Percentiles rank a stretch among this genome's conserved stretches.
Conservation (phyloP, 176 grass and related monocot species). For the Canna indica region DNA sequence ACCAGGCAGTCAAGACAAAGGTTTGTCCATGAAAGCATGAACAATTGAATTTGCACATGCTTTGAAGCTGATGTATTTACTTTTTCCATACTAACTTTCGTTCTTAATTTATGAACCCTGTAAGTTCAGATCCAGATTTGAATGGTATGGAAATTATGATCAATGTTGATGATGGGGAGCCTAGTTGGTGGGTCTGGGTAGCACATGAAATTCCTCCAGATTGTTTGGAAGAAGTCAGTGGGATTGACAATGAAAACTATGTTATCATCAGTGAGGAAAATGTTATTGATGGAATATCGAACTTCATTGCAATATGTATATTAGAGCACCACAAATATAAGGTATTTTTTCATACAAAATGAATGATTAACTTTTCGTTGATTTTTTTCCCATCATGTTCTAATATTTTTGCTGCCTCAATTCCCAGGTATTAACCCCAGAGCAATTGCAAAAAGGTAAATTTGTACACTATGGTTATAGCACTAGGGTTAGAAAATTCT, state of each 20-base stretch:
- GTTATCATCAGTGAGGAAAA: slow-evolving; percentile 77
- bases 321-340: slow-evolving; percentile 84
- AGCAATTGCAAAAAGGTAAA: slow-evolving; percentile 66
- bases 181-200: slow-evolving; percentile 79
- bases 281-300: slow-evolving; percentile 72
- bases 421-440: slow-evolving; percentile 48
- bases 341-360: slow-evolving; percentile 30
- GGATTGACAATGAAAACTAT: slow-evolving; percentile 88
- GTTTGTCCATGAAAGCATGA: slow-evolving; percentile 22
- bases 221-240: slow-evolving; percentile 78
- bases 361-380: neutral
- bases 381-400: slow-evolving; percentile 12
- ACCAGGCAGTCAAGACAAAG: slow-evolving; percentile 31
- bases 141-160: slow-evolving; percentile 43
- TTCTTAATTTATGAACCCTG: neutral
- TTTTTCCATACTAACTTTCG: neutral
- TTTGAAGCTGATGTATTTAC: neutral
- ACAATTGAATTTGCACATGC: neutral
- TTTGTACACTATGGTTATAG: neutral
- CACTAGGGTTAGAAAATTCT: neutral
- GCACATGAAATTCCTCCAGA: slow-evolving; percentile 35
- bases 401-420: slow-evolving; percentile 41
- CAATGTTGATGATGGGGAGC: slow-evolving; percentile 43
- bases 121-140: slow-evolving; percentile 25
- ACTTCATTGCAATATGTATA: slow-evolving; percentile 86